These are phyloP conservation scores for Malassezia cuniculi DNA, from an alignment of 1,284 basidiomycete genomes.

Conservation along the genomic window DNA sequence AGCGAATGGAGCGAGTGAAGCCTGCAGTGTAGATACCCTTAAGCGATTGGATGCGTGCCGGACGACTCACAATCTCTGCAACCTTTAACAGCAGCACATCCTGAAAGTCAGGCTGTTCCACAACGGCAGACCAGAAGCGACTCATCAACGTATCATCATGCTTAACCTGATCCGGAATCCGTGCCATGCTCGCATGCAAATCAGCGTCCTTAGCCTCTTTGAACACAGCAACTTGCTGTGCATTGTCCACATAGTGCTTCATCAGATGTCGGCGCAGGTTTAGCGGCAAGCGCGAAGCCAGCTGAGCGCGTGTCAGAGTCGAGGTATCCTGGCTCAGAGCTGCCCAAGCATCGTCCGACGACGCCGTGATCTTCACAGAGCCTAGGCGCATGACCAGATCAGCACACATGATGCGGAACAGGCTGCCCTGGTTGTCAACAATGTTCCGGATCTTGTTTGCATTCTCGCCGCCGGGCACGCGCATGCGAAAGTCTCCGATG, in stretches of 20 bases:
- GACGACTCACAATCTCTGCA: conserved; percentile 26
- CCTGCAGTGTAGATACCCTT: conserved; percentile 44
- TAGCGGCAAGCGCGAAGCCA: conserved; percentile 26
- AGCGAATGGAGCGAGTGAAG: conserved; percentile 27
- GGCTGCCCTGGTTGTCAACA: conserved; percentile 57
- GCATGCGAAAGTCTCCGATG: conserved; percentile 73
- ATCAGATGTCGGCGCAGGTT: conserved; percentile 21
- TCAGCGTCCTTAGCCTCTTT: conserved; percentile 12
- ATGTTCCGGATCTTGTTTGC: conserved; percentile 75
- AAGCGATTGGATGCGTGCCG: conserved; percentile 35
- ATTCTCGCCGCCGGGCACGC: conserved; percentile 77
- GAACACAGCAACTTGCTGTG: conserved; percentile 1
- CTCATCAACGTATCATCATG: conserved; percentile 17
- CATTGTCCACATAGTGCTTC: conserved; percentile 3
- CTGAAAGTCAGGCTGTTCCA: conserved; percentile 25
- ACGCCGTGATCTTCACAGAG: conserved; percentile 25
- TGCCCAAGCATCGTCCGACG: conserved; percentile 5
- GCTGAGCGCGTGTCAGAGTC: conserved; percentile 16
- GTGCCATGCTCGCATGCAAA: conserved; percentile 6
- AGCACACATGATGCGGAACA: conserved; percentile 77
- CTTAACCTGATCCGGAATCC: background rate
- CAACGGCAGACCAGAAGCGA: conserved; percentile 25
- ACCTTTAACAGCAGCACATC: conserved; percentile 26
- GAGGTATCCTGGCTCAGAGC: conserved; percentile 24
- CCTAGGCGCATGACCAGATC: conserved; percentile 45